These are phyloP conservation scores for Quercus dentata DNA, from an alignment of 306 rosid species.

Conservation along the genomic window DNA sequence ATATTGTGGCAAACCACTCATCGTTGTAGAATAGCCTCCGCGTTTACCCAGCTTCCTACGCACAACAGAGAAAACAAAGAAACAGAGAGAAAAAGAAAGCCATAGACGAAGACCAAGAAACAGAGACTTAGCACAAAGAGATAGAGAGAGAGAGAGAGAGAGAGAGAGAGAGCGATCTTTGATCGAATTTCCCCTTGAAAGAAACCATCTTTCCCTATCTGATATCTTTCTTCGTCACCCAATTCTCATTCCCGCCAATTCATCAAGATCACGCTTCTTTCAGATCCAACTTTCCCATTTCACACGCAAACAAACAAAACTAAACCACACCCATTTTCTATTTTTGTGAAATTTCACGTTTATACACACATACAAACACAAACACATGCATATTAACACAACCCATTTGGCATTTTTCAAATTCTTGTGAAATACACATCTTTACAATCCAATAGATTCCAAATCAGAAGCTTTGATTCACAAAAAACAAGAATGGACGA, in stretches of 20 bases:
- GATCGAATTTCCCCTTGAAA: neutral
- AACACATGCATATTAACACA: neutral
- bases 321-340: neutral
- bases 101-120: neutral
- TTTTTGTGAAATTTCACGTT: neutral
- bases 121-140: neutral
- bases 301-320: too few species aligned
- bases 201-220: neutral
- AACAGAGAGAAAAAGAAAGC: too few species aligned
- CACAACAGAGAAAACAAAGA: neutral
- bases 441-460: neutral
- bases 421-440: neutral
- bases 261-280: neutral
- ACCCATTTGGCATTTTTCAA: neutral
- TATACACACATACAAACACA: too few species aligned
- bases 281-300: neutral
- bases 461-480: neutral
- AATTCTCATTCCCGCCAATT: conserved; percentile 13
- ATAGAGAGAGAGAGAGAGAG: neutral
- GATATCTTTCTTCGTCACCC: neutral
- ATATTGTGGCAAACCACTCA: neutral
- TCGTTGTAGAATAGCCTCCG: neutral
- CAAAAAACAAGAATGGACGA: conserved; percentile 57
- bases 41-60: neutral
- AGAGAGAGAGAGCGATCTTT: neutral